phyloP scores from a whole-genome alignment of 257 asterid genomes.

The Solanum clarkiae region DNA sequence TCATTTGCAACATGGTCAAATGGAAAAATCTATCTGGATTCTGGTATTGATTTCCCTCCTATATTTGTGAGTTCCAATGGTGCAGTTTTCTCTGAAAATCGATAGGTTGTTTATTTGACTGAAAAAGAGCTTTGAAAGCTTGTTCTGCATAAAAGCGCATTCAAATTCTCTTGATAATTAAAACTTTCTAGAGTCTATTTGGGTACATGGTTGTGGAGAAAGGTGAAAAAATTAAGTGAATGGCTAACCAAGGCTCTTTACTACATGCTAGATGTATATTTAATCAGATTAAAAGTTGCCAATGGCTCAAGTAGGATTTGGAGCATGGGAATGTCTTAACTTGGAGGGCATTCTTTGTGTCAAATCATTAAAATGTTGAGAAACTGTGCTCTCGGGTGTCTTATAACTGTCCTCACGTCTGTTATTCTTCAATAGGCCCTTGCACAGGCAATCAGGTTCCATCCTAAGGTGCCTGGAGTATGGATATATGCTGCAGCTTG shows the following conservation, averaged over 20 bases:
- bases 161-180: not conserved
- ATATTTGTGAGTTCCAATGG: not conserved
- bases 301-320: not conserved
- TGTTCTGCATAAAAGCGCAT: not conserved
- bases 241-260: not conserved
- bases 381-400: not conserved
- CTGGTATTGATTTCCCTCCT: not conserved
- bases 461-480: slow-evolving; percentile 84
- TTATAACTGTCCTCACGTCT: not conserved
- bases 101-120: not conserved
- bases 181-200: not conserved
- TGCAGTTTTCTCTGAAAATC: not conserved
- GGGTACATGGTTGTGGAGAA: not conserved
- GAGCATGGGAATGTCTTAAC: not conserved
- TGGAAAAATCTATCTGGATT: not conserved
- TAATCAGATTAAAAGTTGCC: not conserved
- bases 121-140: not conserved
- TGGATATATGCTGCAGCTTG: slow-evolving; percentile 98
- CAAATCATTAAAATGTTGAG: not conserved
- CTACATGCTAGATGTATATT: not conserved
- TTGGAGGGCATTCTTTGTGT: not conserved
- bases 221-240: not conserved
- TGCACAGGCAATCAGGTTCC: slow-evolving; percentile 73
- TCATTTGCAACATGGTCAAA: not conserved
- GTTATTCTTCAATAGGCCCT: slow-evolving; percentile 38